Evolutionary conservation across 1,284 basidiomycete species (phyloP), one percentile per base, ranked within the genome.

Genomic region (Tilletia horrida): DNA sequence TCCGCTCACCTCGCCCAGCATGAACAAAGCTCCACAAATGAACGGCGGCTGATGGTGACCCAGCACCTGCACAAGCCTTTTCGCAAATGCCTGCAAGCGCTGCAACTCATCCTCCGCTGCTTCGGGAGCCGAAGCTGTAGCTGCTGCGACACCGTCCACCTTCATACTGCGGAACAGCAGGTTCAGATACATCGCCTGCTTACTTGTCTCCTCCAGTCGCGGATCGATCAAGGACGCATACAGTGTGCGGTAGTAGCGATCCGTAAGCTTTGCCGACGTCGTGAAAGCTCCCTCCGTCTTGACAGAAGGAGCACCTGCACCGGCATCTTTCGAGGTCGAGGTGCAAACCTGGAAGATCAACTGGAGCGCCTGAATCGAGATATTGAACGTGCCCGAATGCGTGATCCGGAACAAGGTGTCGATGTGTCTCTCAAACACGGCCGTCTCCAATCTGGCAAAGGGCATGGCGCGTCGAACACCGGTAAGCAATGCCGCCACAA

Each of bases 171-270:
- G 96, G 87, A 96, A 95, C 23, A 97, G 83, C 23, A 99, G 84
- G 82, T 98, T 98, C 73, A 99, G 87, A 82, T 97, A 98, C 89
- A 98, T 92, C 8, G 94, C 92, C 82, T 97, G 93, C 82, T 98
- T 97, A 35, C 90, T 91, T 18, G 93, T 93, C 1, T 86, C 86
- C 18, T 88, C 86, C 4, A 99, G 86, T 13, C 96, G 88, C 0
- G 85, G 84, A 77, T 99, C 95, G 44, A 91, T 87, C 6, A 98
- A 84, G 1, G 92, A 94, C 35, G 89, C 88, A 80, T 98, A 98
- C 0, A 99, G 85, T 0, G 92, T 89, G 61, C 93, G 88, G 84
- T 93, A 97, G 84, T 93, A 99, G 43, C 96, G 87, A 47, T 77
- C 74, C 13, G 70, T 69, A 16, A 89, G 83, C 2, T 87, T 85